Conservation (phyloP, 805 yeast genomes). For the Saitoella complicata region DNA sequence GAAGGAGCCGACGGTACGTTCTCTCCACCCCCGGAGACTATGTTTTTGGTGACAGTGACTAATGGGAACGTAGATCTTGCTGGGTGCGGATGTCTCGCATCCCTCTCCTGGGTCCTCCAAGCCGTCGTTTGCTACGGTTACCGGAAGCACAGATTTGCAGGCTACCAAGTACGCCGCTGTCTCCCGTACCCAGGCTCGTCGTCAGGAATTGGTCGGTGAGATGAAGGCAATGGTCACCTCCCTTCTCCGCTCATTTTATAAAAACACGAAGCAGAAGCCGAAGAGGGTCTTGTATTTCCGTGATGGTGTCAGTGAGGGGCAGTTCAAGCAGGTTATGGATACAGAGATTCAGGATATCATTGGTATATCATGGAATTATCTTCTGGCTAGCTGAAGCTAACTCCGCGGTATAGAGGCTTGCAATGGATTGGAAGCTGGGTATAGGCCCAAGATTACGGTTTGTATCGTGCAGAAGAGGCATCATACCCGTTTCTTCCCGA, state of each 20-base stretch:
- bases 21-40: too few relatives aligned
- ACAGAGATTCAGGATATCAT: conserved; percentile 18
- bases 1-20: conserved; percentile 13
- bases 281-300: conserved; percentile 19
- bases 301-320: conserved; percentile 23
- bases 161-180: conserved; percentile 8
- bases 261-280: conserved; percentile 16
- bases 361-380: neutral
- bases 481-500: conserved; percentile 21
- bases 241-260: conserved; percentile 5
- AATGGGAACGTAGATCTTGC: conserved; percentile 4
- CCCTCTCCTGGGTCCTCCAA: conserved; percentile 13
- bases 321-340: conserved; percentile 18
- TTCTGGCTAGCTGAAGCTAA: too few relatives aligned
- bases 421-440: conserved; percentile 8
- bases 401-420: conserved; percentile 12
- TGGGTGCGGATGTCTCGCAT: conserved; percentile 21
- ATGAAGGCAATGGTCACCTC: conserved; percentile 3
- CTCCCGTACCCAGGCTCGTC: conserved; percentile 5
- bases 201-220: conserved; percentile 5
- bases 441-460: conserved; percentile 19
- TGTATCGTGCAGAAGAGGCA: conserved; percentile 17
- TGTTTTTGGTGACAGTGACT: too few relatives aligned
- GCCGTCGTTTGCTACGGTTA: conserved; percentile 8
- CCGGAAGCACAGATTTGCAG: conserved; percentile 6